Conservation (phyloP, 2,329 filamentous ascomycete genomes). For the Xylariaceae sp. region DNA sequence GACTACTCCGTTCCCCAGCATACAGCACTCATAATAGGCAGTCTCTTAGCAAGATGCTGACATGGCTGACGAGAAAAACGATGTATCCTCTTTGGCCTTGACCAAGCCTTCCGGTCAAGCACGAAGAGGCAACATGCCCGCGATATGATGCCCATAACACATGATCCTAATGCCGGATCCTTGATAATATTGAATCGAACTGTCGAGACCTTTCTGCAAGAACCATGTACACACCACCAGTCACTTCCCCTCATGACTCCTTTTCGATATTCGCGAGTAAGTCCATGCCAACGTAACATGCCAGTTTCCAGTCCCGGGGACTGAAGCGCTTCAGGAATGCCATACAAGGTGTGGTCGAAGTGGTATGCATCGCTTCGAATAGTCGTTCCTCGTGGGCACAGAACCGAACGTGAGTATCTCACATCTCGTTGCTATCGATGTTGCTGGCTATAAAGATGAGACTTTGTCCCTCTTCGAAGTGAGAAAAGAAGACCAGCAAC, state of each 20-base stretch:
- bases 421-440: neutral
- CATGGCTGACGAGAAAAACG: neutral
- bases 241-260: conserved; percentile 1
- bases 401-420: too few species aligned
- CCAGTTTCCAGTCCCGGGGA: too few species aligned
- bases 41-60: too few species aligned
- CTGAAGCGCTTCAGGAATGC: too few species aligned
- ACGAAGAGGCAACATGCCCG: conserved; percentile 3
- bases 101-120: conserved; percentile 4
- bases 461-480: conserved; percentile 1
- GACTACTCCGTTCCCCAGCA: too few species aligned
- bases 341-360: too few species aligned
- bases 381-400: too few species aligned
- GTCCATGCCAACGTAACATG: conserved; percentile 4
- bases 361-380: too few species aligned
- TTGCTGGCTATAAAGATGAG: conserved; percentile 13
- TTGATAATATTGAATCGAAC: conserved; percentile 21
- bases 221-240: conserved; percentile 11
- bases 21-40: too few species aligned
- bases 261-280: neutral
- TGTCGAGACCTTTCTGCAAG: conserved; percentile 9
- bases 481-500: conserved; percentile 10
- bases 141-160: conserved; percentile 10
- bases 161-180: conserved; percentile 14
- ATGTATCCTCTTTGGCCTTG: conserved; percentile 3